Conservation (phyloP, 139 green algal species). For the Pleodorina starrii region DNA sequence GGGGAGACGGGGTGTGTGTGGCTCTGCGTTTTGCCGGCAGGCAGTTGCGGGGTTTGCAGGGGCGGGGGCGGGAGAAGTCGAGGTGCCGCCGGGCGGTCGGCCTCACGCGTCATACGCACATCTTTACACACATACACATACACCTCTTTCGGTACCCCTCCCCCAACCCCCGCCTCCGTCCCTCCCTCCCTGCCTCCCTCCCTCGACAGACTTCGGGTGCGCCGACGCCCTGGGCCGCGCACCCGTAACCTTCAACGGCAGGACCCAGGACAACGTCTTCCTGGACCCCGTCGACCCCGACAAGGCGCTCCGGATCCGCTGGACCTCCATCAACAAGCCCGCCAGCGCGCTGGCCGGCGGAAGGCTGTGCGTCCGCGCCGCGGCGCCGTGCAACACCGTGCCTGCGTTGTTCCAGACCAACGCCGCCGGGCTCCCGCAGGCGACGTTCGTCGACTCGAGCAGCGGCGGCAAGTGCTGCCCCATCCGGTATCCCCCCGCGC, state of each 20-base stretch:
- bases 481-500: no score
- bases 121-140: no score
- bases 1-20: no score
- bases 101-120: no score
- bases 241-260: not conserved
- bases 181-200: no score
- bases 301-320: not conserved
- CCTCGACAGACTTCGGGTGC: not conserved
- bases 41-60: no score
- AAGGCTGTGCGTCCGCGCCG: not conserved
- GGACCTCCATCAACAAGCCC: not conserved
- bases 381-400: not conserved
- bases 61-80: no score
- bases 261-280: not conserved
- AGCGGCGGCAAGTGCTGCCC: conserved; percentile 14
- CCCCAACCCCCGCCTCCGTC: not conserved
- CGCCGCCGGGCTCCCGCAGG: not conserved
- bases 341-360: not conserved
- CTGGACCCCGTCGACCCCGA: not conserved
- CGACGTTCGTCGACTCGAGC: not conserved
- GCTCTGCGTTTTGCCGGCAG: no score
- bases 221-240: not conserved
- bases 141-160: no score
- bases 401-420: not conserved
- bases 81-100: no score